Evolutionary conservation across 345 rosid genomes (phyloP).

Genomic region (Sapria himalayana): DNA sequence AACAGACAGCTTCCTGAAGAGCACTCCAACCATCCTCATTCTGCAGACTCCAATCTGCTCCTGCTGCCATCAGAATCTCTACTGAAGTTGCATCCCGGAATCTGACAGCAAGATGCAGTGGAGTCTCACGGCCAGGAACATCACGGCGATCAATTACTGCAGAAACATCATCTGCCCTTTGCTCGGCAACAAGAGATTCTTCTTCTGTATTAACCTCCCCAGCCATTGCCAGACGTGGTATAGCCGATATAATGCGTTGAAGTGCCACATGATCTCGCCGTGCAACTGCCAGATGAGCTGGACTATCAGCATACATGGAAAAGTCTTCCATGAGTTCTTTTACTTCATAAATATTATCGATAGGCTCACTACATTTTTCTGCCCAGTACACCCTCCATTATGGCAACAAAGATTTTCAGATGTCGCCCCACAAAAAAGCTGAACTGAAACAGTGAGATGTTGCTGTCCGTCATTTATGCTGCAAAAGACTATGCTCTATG

Average conservation of each 20-base stretch:
- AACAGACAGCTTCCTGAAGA: conserved; percentile 95
- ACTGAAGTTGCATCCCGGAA: conserved; percentile 56
- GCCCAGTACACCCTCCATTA: no score
- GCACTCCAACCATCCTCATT: conserved; percentile 99
- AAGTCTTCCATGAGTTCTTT: conserved; percentile 44
- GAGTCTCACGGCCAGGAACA: conserved; percentile 88
- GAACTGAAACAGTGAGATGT: no score
- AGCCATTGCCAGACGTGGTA: conserved; percentile 63
- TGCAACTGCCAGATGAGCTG: conserved; percentile 72
- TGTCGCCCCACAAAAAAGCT: no score
- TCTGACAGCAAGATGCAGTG: conserved; percentile 93
- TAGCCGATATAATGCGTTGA: conserved; percentile 27
- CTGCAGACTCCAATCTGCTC: conserved; percentile 97
- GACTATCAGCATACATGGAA: conserved; percentile 60
- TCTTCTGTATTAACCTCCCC: conserved; percentile 67
- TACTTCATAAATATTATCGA: no score
- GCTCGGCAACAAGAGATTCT: conserved; percentile 58
- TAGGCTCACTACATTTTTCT: no score
- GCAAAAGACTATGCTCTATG: no score
- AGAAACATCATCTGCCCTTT: conserved; percentile 52
- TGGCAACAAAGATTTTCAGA: no score
- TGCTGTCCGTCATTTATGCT: no score
- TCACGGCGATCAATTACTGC: conserved; percentile 68
- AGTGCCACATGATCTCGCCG: conserved; percentile 54
- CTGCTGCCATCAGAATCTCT: conserved; percentile 77